These are phyloP conservation scores for Dryas octopetala DNA, from an alignment of 306 rosid species.

Conservation along the genomic window DNA sequence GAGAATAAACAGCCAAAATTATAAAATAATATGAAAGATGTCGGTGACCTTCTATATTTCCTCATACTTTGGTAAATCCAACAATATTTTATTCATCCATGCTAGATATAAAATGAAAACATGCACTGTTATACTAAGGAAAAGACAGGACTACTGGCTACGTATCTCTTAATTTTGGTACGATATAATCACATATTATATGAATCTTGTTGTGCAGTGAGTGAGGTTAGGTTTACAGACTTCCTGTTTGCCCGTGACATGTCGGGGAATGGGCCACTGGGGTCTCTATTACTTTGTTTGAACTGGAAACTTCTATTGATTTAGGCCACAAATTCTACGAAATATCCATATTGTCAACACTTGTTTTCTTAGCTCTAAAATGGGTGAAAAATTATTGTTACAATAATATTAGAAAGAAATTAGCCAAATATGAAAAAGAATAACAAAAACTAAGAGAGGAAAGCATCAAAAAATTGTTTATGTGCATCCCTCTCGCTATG, in stretches of 20 bases:
- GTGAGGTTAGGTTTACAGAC: background rate
- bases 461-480: no score
- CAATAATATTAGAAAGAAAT: background rate
- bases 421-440: background rate
- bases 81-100: no score
- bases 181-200: background rate
- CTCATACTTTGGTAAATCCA: no score
- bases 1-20: no score
- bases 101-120: no score
- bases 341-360: slow-evolving; percentile 2
- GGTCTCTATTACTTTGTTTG: background rate
- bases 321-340: background rate
- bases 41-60: no score
- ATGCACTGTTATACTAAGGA: background rate
- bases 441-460: background rate
- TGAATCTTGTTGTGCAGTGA: background rate
- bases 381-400: background rate
- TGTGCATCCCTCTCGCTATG: no score
- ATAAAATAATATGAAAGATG: no score
- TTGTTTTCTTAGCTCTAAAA: background rate
- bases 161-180: background rate
- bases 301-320: background rate
- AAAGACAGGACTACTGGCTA: background rate
- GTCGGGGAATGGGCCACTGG: slow-evolving; percentile 17
- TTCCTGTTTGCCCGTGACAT: slow-evolving; percentile 13